Evolutionary conservation across 345 rosid genomes (phyloP), one percentile per base, ranked within the genome.

Genomic region (Theobroma cacao): DNA sequence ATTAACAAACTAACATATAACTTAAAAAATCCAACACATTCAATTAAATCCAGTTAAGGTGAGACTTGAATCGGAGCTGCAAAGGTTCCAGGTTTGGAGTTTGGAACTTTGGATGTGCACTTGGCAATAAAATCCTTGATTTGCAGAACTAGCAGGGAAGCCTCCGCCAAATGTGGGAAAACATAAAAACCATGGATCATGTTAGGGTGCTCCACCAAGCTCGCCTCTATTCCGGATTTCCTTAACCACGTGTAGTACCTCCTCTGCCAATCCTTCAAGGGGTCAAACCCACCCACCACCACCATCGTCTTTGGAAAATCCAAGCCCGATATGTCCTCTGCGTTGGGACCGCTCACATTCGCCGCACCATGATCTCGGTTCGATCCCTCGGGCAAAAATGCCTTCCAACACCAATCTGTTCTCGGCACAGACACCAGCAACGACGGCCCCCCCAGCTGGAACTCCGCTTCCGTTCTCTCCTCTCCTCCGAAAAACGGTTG

Each of bases 401-500:
- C 85, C 73, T 72, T 90, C 94, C 96, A 91, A 36, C 79, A 71
- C 89, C 84, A 85, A 48, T 92, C 92, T 2, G 92, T 80, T 55
- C 92, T 56, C 3, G 55, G 34, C 64, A 85, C 66, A 15, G 93
- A 80, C 0, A 91, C 86, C 3, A 93, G 22, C 11, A 81, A 76
- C 6, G 83, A 65, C 6, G 82, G 62, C 7, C 79, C 74, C 30
- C 47, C 43, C 18, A 88, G 79, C 18, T 74, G 69, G 26, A 26
- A 80, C 90, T 93, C 98, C 22, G 97, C 80, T 58, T 87, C 90
- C 4, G 94, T 91, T 43, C 93, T 84, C 82, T 90, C 91, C 73
- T 84, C 89, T 1, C 96, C 96, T 13, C 96, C 94, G 77, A 93
- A 89, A 76, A 82, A 90, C 7, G 98, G 94, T 75, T 93, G 96